phyloP scores from a whole-genome alignment of 305 asterid genomes.

The Rubia peregrina region DNA sequence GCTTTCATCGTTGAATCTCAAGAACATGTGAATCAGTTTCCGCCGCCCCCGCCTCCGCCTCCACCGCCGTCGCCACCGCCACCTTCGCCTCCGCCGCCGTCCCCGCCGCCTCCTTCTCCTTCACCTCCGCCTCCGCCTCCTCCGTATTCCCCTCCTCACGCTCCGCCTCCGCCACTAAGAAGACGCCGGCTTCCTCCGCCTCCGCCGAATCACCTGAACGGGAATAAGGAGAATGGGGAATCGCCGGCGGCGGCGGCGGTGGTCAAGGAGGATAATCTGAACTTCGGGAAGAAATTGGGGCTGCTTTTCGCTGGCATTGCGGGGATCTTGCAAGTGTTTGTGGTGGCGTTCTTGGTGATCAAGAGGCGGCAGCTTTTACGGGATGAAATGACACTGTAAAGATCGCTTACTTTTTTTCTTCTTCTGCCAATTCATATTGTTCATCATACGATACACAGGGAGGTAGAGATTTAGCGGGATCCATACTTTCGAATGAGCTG shows the following conservation, averaged over 20 bases:
- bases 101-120: slow-evolving; percentile 5
- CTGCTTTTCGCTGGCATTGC: slow-evolving; percentile 50
- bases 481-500: slow-evolving; percentile 14
- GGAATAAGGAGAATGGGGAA: slow-evolving; percentile 6
- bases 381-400: slow-evolving; percentile 27
- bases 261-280: slow-evolving; percentile 22
- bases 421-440: slow-evolving; percentile 9
- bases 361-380: slow-evolving; percentile 46
- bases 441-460: slow-evolving; percentile 16
- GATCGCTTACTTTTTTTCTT: not conserved
- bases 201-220: slow-evolving; percentile 19
- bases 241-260: slow-evolving; percentile 16
- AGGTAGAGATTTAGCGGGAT: slow-evolving; percentile 10
- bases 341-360: slow-evolving; percentile 47
- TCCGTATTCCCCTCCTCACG: slow-evolving; percentile 12
- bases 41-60: slow-evolving; percentile 13
- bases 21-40: not conserved
- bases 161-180: slow-evolving; percentile 33
- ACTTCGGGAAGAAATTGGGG: slow-evolving; percentile 61
- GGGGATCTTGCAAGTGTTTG: slow-evolving; percentile 47
- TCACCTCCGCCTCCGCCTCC: slow-evolving; percentile 15
- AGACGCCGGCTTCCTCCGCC: slow-evolving; percentile 25
- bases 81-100: slow-evolving; percentile 12
- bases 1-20: slow-evolving; percentile 20
- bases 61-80: slow-evolving; percentile 12